Evolutionary conservation across 768 basidiomycete species (phyloP).

Genomic region (Leucocoprinus birnbaumii): DNA sequence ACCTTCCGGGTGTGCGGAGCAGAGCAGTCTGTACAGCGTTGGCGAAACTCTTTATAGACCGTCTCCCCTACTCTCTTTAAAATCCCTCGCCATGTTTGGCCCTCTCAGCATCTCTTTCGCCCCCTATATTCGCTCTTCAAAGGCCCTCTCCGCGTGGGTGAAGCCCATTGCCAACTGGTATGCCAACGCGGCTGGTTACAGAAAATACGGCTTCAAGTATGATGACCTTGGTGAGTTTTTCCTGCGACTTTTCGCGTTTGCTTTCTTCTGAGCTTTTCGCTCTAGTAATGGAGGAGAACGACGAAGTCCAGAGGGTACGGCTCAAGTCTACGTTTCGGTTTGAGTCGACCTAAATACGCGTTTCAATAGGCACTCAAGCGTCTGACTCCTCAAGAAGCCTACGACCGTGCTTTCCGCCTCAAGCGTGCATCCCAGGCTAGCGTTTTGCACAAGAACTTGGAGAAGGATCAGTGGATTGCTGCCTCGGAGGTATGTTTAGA

Average conservation of each 20-base stretch:
- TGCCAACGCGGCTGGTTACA: slow-evolving; percentile 76
- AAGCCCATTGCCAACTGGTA: slow-evolving; percentile 85
- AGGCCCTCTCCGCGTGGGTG: slow-evolving; percentile 62
- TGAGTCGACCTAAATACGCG: background rate
- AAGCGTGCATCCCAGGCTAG: slow-evolving; percentile 81
- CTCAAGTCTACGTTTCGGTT: background rate
- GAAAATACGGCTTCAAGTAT: slow-evolving; percentile 85
- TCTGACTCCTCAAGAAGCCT: slow-evolving; percentile 73
- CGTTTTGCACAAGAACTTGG: slow-evolving; percentile 74
- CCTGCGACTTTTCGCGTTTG: slow-evolving; percentile 12
- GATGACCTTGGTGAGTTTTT: slow-evolving; percentile 85
- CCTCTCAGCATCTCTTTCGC: slow-evolving; percentile 77
- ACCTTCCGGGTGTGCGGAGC: slow-evolving; percentile 27
- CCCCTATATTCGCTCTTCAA: slow-evolving; percentile 66
- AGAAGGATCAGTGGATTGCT: slow-evolving; percentile 79
- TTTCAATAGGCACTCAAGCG: slow-evolving; percentile 72
- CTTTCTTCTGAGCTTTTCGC: slow-evolving; percentile 19
- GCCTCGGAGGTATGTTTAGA: slow-evolving; percentile 68
- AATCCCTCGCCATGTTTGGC: slow-evolving; percentile 42
- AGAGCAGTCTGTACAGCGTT: slow-evolving; percentile 5
- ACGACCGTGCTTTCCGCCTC: slow-evolving; percentile 90
- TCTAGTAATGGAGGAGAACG: slow-evolving; percentile 72
- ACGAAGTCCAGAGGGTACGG: slow-evolving; percentile 74
- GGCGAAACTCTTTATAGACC: slow-evolving; percentile 13
- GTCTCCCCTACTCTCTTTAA: slow-evolving; percentile 8